A percentile compares a stretch with the other conserved stretches of the same genome.
Evolutionary conservation across 345 rosid genomes (phyloP).

Genomic region (Rhizophora mangle): DNA sequence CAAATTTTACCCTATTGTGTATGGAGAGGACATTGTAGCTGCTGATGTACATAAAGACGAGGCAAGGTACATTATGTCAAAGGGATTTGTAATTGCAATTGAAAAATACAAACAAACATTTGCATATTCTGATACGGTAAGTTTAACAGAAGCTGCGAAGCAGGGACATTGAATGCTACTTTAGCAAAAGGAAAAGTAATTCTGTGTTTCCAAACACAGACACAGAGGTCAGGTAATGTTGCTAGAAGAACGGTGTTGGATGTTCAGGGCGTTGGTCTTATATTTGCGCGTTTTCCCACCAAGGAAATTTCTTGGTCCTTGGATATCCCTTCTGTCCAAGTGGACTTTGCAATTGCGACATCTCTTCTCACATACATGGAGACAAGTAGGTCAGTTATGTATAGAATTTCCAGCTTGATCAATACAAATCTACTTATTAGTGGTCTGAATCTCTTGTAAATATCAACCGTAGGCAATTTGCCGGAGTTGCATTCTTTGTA

Average conservation of each 20-base stretch:
- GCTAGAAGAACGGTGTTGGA: slow-evolving; percentile 37
- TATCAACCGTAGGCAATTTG: too few relatives aligned
- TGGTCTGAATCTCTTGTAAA: too few relatives aligned
- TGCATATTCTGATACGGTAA: slow-evolving; percentile 1
- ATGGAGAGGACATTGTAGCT: slow-evolving; percentile 44
- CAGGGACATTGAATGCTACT: slow-evolving; percentile 21
- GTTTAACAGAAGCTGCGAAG: slow-evolving; percentile 38
- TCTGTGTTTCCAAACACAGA: slow-evolving; percentile 47
- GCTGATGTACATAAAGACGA: slow-evolving; percentile 28
- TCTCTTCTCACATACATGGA: slow-evolving; percentile 43
- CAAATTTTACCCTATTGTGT: slow-evolving; percentile 43
- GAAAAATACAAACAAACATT: neutral
- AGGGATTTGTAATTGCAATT: neutral
- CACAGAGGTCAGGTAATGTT: slow-evolving; percentile 36
- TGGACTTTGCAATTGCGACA: slow-evolving; percentile 45
- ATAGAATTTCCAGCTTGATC: neutral
- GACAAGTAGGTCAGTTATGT: slow-evolving; percentile 28
- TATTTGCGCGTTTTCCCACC: slow-evolving; percentile 44
- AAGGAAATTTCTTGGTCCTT: slow-evolving; percentile 36
- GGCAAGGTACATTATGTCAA: slow-evolving; percentile 34
- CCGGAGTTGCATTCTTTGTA: too few relatives aligned
- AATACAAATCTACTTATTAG: too few relatives aligned
- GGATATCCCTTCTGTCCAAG: slow-evolving; percentile 39
- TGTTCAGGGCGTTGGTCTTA: slow-evolving; percentile 39
- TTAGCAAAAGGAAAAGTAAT: slow-evolving; percentile 49